Percentiles rank a stretch among this genome's conserved stretches.
These are phyloP conservation scores for Populus hybrid DNA, from an alignment of 441 rosid species.

Conservation along the genomic window DNA sequence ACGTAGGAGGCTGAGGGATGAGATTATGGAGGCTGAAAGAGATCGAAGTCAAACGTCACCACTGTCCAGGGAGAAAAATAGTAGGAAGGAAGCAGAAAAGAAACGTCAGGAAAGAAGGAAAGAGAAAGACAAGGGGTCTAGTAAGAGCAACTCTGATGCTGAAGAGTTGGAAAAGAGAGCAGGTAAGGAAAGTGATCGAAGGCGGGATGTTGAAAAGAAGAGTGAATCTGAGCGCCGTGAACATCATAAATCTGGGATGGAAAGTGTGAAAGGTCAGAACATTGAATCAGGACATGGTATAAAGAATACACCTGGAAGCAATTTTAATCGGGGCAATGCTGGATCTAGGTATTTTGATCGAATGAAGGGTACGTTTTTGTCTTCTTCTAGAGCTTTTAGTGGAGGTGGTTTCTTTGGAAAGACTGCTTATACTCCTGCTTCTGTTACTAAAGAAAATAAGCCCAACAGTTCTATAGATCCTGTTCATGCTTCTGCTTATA, in stretches of 20 bases:
- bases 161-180: conserved; percentile 77
- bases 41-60: conserved; percentile 43
- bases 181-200: conserved; percentile 62
- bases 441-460: conserved; percentile 55
- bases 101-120: conserved; percentile 79
- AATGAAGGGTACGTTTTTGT: conserved; percentile 78
- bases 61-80: conserved; percentile 53
- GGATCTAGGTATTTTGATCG: conserved; percentile 82
- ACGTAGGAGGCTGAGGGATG: conserved; percentile 81
- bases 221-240: conserved; percentile 47
- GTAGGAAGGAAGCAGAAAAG: conserved; percentile 69
- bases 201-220: conserved; percentile 52
- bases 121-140: conserved; percentile 83
- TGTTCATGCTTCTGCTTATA: conserved; percentile 37
- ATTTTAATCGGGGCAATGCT: conserved; percentile 43
- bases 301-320: conserved; percentile 41
- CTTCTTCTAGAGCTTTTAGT: conserved; percentile 78
- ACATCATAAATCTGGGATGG: conserved; percentile 44
- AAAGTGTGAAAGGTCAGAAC: conserved; percentile 38
- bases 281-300: conserved; percentile 45
- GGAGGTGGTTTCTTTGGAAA: conserved; percentile 81
- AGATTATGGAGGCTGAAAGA: conserved; percentile 66
- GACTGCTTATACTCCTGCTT: conserved; percentile 42
- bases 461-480: conserved; percentile 48
- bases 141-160: conserved; percentile 84